phyloP scores from a whole-genome alignment of 2,329 filamentous ascomycete species.

The Fusarium veterinarium region DNA sequence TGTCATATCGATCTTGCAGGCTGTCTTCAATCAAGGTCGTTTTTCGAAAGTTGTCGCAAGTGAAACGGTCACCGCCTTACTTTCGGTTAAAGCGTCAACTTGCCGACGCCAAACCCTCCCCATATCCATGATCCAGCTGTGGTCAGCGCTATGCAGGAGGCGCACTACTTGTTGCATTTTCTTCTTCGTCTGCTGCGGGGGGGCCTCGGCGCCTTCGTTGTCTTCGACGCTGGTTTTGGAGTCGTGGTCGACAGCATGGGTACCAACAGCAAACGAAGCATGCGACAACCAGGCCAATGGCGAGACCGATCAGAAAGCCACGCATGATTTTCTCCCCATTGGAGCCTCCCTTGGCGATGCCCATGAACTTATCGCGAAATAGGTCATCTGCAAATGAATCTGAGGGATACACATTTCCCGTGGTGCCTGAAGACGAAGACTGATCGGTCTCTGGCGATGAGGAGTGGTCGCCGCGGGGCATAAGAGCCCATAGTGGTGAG shows the following conservation, averaged over 20 bases:
- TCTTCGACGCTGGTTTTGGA: slow-evolving; percentile 32
- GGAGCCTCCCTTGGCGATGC: slow-evolving; percentile 46
- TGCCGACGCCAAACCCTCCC: not conserved
- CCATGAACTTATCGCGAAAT: slow-evolving; percentile 44
- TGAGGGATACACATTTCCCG: slow-evolving; percentile 21
- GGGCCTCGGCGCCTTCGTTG: slow-evolving; percentile 32
- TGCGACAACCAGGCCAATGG: slow-evolving; percentile 48
- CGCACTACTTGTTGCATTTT: slow-evolving; percentile 16
- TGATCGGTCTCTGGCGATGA: slow-evolving; percentile 36
- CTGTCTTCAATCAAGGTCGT: not conserved
- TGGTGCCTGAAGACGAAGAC: slow-evolving; percentile 23
- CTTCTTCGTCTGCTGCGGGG: slow-evolving; percentile 31
- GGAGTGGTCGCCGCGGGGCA: slow-evolving; percentile 39
- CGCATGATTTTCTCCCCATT: slow-evolving; percentile 49
- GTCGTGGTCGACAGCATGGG: slow-evolving; percentile 44
- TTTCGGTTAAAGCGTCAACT: not conserved
- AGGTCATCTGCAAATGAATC: slow-evolving; percentile 42
- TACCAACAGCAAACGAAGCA: slow-evolving; percentile 51
- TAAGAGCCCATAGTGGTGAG: slow-evolving; percentile 21
- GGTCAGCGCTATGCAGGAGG: slow-evolving; percentile 16
- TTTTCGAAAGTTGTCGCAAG: not conserved
- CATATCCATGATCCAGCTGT: not conserved
- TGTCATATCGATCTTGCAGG: not conserved
- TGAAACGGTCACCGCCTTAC: not conserved
- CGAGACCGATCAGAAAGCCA: slow-evolving; percentile 50